Evolutionary conservation across 192 early-diverging fungal genomes (phyloP).

Genomic region (Backusella circina): DNA sequence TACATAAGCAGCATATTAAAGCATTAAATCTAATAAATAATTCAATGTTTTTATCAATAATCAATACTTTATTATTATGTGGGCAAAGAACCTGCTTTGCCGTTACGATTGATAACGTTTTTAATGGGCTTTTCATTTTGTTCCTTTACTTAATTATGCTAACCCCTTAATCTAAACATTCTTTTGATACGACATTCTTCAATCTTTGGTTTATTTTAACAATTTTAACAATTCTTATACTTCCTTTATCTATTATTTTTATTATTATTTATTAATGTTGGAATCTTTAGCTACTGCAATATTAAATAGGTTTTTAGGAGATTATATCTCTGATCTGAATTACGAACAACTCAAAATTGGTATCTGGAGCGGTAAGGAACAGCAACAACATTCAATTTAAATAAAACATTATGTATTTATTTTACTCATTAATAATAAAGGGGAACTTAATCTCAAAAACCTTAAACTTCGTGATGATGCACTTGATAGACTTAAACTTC

Average conservation of each 20-base stretch:
- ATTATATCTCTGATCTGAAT: conserved; percentile 81
- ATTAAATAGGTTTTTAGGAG: conserved; percentile 68
- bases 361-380: conserved; percentile 72
- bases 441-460: conserved; percentile 80
- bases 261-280: conserved; percentile 40
- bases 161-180: not conserved
- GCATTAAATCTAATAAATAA: too few species aligned
- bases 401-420: not conserved
- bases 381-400: not conserved
- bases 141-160: too few species aligned
- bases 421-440: conserved; percentile 29
- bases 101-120: too few species aligned
- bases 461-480: conserved; percentile 72
- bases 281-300: conserved; percentile 60
- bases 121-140: too few species aligned
- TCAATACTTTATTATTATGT: too few species aligned
- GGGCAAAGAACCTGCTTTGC: too few species aligned
- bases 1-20: too few species aligned
- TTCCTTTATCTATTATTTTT: not conserved
- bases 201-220: not conserved
- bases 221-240: not conserved
- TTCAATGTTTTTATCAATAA: too few species aligned
- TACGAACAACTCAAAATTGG: conserved; percentile 81
- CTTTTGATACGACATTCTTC: not conserved
- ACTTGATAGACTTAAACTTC: conserved; percentile 79